Conservation (phyloP, 164 flowering plant genomes). For the Chimonanthus salicifolius region DNA sequence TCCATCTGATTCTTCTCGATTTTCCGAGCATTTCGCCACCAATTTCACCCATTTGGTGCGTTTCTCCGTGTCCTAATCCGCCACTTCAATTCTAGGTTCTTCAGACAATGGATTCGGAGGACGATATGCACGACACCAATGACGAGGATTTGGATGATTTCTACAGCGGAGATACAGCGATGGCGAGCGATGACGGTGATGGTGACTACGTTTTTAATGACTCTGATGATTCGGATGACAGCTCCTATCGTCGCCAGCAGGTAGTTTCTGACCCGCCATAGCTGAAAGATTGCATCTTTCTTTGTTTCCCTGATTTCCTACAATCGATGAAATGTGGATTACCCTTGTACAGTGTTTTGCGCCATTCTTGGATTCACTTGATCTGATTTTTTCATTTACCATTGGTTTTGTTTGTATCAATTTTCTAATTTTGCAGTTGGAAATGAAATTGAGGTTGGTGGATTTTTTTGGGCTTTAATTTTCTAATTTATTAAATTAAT, state of each 20-base stretch:
- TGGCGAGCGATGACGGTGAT: constrained; percentile 26
- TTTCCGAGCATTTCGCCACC: background rate
- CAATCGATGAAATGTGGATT: background rate
- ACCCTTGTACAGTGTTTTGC: background rate
- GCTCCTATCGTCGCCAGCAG: constrained; percentile 20
- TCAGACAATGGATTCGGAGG: constrained; percentile 44
- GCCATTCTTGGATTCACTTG: background rate
- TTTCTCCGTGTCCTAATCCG: background rate
- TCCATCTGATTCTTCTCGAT: background rate
- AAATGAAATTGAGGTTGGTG: background rate
- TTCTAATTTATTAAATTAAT: background rate
- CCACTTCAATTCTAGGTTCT: background rate
- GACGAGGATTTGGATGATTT: constrained; percentile 52
- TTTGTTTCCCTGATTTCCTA: background rate
- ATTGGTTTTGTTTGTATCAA: background rate
- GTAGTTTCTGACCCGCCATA: constrained; percentile 3
- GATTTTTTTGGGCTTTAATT: background rate
- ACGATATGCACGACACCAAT: constrained; percentile 57
- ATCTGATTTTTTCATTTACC: background rate
- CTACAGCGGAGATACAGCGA: constrained; percentile 36
- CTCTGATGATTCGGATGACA: constrained; percentile 21
- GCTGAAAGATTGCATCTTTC: background rate
- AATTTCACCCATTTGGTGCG: background rate
- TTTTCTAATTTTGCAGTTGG: background rate
- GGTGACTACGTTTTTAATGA: constrained; percentile 25